These are phyloP conservation scores for Wakefieldia striispora DNA, from an alignment of 768 basidiomycete genomes.

Conservation along the genomic window DNA sequence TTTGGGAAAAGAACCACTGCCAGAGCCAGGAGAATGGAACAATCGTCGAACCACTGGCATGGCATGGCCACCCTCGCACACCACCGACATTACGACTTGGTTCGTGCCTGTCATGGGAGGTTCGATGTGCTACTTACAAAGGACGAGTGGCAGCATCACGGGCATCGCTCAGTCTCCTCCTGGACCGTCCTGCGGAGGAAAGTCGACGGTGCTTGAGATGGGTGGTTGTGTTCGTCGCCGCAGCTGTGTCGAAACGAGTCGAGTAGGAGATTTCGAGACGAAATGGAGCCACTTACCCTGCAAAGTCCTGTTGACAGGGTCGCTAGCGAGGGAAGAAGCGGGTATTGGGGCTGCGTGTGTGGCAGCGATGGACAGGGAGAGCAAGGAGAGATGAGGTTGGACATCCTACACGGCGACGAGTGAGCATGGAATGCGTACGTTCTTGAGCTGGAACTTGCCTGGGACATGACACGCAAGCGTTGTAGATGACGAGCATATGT, in stretches of 20 bases:
- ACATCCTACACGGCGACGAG: background rate
- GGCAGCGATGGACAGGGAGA: conserved; percentile 68
- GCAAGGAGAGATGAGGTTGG: conserved; percentile 42
- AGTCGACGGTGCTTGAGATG: conserved; percentile 59
- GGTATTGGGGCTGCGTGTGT: conserved; percentile 49
- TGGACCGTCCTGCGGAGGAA: conserved; percentile 67
- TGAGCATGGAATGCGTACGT: background rate
- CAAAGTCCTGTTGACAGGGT: conserved; percentile 2
- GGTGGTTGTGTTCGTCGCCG: conserved; percentile 29
- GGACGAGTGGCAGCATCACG: conserved; percentile 73
- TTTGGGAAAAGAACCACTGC: conserved; percentile 1
- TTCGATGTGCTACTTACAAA: conserved; percentile 49
- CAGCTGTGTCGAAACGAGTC: too few species aligned
- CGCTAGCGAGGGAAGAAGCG: conserved; percentile 22
- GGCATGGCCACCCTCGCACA: too few species aligned
- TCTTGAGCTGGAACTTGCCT: background rate
- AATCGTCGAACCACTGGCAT: too few species aligned
- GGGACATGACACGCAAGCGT: background rate
- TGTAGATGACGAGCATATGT: too few species aligned
- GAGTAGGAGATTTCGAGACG: conserved; percentile 1
- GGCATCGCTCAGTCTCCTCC: conserved; percentile 74
- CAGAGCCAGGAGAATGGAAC: background rate
- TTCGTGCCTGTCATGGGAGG: too few species aligned
- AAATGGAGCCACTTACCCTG: conserved; percentile 18
- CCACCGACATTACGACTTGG: too few species aligned